phyloP scores from a whole-genome alignment of 305 asterid species.

The Fraxinus floribunda region DNA sequence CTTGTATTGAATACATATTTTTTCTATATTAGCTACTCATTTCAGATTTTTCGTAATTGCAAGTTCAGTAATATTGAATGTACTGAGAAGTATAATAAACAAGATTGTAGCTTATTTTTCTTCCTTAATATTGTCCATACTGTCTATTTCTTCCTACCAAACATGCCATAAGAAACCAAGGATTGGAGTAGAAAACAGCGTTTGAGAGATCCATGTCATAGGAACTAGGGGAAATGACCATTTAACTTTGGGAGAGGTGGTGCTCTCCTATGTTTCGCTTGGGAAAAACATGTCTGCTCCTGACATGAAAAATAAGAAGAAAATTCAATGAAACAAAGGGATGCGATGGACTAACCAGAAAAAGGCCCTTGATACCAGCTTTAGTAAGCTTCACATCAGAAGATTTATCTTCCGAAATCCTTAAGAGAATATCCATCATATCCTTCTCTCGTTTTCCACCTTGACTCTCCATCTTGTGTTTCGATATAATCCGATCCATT shows the following conservation, averaged over 20 bases:
- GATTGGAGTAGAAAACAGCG: neutral
- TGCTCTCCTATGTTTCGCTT: neutral
- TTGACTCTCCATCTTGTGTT: conserved; percentile 10
- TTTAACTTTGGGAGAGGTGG: neutral
- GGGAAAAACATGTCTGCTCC: neutral
- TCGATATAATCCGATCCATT: conserved; percentile 19
- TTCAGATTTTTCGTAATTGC: neutral
- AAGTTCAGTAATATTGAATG: neutral
- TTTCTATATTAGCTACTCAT: neutral
- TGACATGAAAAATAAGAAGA: neutral
- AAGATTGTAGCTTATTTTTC: neutral
- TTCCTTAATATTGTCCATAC: neutral
- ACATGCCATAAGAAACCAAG: neutral
- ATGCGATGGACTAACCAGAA: neutral
- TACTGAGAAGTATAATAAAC: neutral
- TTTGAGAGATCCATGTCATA: neutral
- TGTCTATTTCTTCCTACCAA: neutral
- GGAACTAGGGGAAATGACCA: neutral
- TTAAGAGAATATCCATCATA: conserved; percentile 20
- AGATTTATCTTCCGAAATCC: neutral
- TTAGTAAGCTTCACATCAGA: conserved; percentile 22
- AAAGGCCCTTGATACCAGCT: conserved; percentile 22
- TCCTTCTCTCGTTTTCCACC: conserved; percentile 12
- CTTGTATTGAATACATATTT: neutral
- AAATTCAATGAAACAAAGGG: neutral